These are phyloP conservation scores for Dissoconium aciculare DNA, from an alignment of 2,329 filamentous ascomycete genomes.

Conservation along the genomic window DNA sequence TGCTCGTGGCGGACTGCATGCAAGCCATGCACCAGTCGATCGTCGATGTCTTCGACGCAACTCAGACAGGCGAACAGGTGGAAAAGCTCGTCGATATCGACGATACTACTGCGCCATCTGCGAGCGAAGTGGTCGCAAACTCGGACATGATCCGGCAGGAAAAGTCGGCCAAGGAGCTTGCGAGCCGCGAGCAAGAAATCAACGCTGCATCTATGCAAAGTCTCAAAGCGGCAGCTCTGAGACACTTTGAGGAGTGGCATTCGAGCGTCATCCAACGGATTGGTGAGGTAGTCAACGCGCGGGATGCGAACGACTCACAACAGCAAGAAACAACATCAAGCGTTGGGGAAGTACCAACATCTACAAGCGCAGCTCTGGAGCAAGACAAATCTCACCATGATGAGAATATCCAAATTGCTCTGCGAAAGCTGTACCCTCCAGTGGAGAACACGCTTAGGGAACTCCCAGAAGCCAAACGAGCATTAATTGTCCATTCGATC, in stretches of 20 bases:
- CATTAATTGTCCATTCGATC: conserved; percentile 25
- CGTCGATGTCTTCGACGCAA: conserved; percentile 28
- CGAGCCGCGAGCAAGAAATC: conserved; percentile 35
- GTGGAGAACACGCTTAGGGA: conserved; percentile 24
- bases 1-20: conserved; percentile 33
- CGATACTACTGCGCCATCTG: conserved; percentile 1
- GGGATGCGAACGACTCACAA: conserved; percentile 20
- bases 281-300: conserved; percentile 44
- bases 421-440: conserved; percentile 23
- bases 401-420: conserved; percentile 17
- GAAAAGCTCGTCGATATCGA: conserved; percentile 17
- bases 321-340: conserved; percentile 13
- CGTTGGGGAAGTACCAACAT: conserved; percentile 4
- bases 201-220: conserved; percentile 41
- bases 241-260: conserved; percentile 71
- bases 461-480: conserved; percentile 23
- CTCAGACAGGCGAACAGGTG: conserved; percentile 19
- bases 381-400: conserved; percentile 17
- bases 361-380: conserved; percentile 7
- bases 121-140: conserved; percentile 2
- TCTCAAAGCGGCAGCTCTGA: conserved; percentile 53
- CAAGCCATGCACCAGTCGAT: conserved; percentile 32
- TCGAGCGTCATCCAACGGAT: conserved; percentile 53
- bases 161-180: conserved; percentile 20
- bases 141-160: conserved; percentile 9